Conservation (phyloP, 2,329 filamentous ascomycete species). For the Monilinia laxa region DNA sequence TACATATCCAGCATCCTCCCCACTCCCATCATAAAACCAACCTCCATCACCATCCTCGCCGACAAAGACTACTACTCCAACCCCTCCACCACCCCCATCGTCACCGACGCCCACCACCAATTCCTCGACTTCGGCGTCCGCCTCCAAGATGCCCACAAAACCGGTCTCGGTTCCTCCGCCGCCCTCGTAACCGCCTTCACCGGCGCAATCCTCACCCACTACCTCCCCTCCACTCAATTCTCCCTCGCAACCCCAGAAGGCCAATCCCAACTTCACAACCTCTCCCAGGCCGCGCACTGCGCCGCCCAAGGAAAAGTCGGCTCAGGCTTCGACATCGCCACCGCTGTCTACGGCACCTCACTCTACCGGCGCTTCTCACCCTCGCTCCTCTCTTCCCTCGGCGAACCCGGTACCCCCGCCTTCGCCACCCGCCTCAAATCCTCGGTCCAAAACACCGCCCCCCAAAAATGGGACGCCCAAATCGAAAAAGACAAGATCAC, state of each 20-base stretch:
- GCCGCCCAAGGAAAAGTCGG: constrained; percentile 96
- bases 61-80: constrained; percentile 97
- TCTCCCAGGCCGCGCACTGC: constrained; percentile 90
- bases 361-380: constrained; percentile 92
- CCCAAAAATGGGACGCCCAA: constrained; percentile 72
- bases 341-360: constrained; percentile 88
- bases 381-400: constrained; percentile 63
- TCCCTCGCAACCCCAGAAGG: constrained; percentile 55
- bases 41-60: constrained; percentile 82
- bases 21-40: constrained; percentile 57
- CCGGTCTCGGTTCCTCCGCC: constrained; percentile 90
- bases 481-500: constrained; percentile 67
- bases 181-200: constrained; percentile 88
- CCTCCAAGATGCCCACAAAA: constrained; percentile 83
- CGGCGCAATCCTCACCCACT: constrained; percentile 73
- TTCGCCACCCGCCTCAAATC: constrained; percentile 66
- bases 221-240: constrained; percentile 59
- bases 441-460: constrained; percentile 61
- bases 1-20: constrained; percentile 59
- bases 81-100: constrained; percentile 44
- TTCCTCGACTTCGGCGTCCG: constrained; percentile 79
- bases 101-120: constrained; percentile 45
- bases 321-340: constrained; percentile 91
- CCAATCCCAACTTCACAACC: constrained; percentile 74
- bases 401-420: constrained; percentile 61